Conservation (phyloP, 106 monocot species). For the Xerophyta viscosa region DNA sequence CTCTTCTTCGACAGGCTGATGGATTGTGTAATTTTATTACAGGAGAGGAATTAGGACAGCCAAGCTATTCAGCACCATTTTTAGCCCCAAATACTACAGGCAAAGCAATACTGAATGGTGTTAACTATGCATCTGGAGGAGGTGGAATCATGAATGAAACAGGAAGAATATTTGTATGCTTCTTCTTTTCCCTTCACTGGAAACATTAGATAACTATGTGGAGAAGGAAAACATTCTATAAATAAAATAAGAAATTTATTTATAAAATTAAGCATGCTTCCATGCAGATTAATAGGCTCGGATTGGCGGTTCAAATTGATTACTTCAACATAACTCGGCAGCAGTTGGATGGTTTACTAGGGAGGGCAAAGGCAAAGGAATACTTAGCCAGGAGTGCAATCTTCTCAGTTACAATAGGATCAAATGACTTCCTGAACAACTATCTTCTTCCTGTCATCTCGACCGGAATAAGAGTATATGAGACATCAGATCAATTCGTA, state of each 20-base stretch:
- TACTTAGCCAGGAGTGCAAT: slow-evolving; percentile 42
- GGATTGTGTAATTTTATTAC: background rate
- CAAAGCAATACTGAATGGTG: slow-evolving; percentile 46
- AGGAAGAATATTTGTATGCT: slow-evolving; percentile 61
- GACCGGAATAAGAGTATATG: slow-evolving; percentile 22
- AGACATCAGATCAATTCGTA: slow-evolving; percentile 54
- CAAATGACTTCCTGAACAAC: slow-evolving; percentile 93
- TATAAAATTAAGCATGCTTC: background rate
- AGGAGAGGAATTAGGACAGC: slow-evolving; percentile 26
- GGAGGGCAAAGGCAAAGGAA: slow-evolving; percentile 45
- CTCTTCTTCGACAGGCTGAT: too few species aligned
- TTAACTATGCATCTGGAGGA: slow-evolving; percentile 87
- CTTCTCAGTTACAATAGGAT: slow-evolving; percentile 75
- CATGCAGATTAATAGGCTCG: slow-evolving; percentile 61
- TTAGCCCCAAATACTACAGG: slow-evolving; percentile 66
- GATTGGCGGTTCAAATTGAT: slow-evolving; percentile 74
- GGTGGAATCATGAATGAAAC: slow-evolving; percentile 79
- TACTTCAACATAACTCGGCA: slow-evolving; percentile 74
- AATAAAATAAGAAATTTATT: too few species aligned
- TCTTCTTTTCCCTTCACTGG: background rate
- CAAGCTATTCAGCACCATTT: slow-evolving; percentile 43
- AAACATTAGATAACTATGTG: background rate
- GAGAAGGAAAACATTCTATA: too few species aligned
- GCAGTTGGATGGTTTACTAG: slow-evolving; percentile 49
- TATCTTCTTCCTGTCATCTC: slow-evolving; percentile 81